Evolutionary conservation across 2,329 filamentous ascomycete species (phyloP), one percentile per base, ranked within the genome.

Genomic region (Pestalotiopsis fici): DNA sequence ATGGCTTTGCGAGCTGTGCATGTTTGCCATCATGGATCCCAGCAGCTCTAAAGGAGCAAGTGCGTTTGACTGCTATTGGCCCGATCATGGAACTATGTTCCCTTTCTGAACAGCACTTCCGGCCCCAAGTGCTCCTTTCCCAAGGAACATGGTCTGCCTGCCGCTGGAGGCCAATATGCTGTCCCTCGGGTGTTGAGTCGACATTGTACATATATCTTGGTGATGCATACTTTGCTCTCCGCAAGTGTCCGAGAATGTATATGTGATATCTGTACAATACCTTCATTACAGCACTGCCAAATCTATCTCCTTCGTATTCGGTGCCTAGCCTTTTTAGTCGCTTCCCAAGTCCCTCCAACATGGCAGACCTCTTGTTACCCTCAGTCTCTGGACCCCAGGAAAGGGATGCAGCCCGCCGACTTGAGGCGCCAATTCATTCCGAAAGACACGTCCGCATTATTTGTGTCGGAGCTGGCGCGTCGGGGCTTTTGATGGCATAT

Each of bases 391-490:
- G 60, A 27, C 60, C 60, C 21, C 60, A 50, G 13, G 60, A 63
- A 28, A 6, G 60, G 25, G 60, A 63, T 27, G 60, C 60, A 9
- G 35, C 60, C 39, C 35, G 60, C 21, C 35, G 60, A 31, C 60
- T 63, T 5, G 60, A 63, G 61, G 62, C 43, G 3, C 70, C 69
- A 37, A 74, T 72, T 27, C 69, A 72, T 54, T 27, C 65, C 13
- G 70, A 74, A 64, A 63, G 70, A 12, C 69, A 71, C 31, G 64
- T 75, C 3, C 66, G 66, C 31, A 69, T 79, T 27, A 77, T 86
- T 23, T 83, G 80, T 69, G 74, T 86, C 50, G 84, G 84, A 5
- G 83, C 83, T 9, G 84, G 84, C 12, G 80, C 82, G 1, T 82
- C 83, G 3, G 84, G 84, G 1, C 75, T 86, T 1, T 71, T 80